phyloP scores from a whole-genome alignment of 768 basidiomycete species.

The Cystofilobasidium macerans region DNA sequence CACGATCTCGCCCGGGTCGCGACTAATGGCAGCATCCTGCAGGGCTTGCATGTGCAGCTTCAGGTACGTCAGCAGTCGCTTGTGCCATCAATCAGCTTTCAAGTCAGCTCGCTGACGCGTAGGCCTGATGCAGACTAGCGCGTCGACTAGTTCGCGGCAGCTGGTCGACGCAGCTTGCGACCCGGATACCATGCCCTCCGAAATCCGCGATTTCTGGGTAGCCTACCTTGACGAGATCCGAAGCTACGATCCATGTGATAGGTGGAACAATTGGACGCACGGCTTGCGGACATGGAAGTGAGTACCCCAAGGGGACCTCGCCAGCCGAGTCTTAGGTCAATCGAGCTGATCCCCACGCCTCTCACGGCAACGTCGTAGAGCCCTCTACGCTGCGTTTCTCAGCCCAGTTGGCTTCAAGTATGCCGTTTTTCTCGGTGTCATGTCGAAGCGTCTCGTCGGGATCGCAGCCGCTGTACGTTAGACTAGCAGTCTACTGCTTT shows the following conservation, averaged over 20 bases:
- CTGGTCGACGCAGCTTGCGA: neutral
- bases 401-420: slow-evolving; percentile 12
- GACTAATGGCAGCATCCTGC: neutral
- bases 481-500: neutral
- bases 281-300: slow-evolving; percentile 3
- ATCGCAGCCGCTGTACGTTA: neutral
- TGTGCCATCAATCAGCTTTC: neutral
- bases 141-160: neutral
- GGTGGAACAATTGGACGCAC: slow-evolving; percentile 5
- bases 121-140: too few species aligned
- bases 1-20: slow-evolving; percentile 5
- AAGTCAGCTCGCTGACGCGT: neutral
- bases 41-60: neutral
- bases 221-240: slow-evolving; percentile 9
- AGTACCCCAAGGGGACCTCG: too few species aligned
- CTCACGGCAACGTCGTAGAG: neutral
- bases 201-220: slow-evolving; percentile 12
- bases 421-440: slow-evolving; percentile 2
- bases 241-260: neutral
- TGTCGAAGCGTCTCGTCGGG: slow-evolving; percentile 13
- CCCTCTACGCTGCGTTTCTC: slow-evolving; percentile 9
- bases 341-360: neutral
- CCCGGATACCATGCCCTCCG: neutral
- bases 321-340: too few species aligned
- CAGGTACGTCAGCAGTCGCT: neutral